Evolutionary conservation across 2,329 filamentous ascomycete genomes (phyloP).

Genomic region (Pseudogymnoascus sp.): DNA sequence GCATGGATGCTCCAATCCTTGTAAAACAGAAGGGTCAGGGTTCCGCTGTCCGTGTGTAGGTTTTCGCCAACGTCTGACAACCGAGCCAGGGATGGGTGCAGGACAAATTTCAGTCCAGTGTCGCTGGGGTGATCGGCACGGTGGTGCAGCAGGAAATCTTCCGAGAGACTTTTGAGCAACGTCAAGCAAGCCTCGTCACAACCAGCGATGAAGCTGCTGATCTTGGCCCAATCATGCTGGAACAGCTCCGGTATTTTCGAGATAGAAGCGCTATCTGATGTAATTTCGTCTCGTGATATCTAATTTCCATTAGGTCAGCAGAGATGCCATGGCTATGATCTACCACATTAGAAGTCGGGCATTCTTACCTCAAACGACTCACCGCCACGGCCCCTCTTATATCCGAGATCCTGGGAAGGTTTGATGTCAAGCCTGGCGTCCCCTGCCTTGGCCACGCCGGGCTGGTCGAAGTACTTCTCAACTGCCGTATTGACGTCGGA

Average conservation of each 20-base stretch:
- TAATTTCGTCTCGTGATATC: conserved; percentile 20
- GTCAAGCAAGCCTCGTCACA: conserved; percentile 19
- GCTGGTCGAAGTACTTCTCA: conserved; percentile 20
- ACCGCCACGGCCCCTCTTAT: conserved; percentile 16
- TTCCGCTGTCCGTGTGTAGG: conserved; percentile 25
- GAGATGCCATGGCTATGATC: background rate
- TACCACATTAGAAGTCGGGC: background rate
- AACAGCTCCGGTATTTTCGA: conserved; percentile 15
- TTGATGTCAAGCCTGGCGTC: conserved; percentile 19
- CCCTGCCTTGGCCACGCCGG: conserved; percentile 16
- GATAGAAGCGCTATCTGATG: conserved; percentile 3
- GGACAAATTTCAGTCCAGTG: conserved; percentile 23
- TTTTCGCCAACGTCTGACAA: conserved; percentile 17
- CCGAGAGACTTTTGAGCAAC: conserved; percentile 16
- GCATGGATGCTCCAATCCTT: conserved; percentile 20
- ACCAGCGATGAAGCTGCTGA: conserved; percentile 17
- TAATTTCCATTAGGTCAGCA: conserved; percentile 14
- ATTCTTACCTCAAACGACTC: conserved; percentile 20
- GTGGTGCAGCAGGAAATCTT: conserved; percentile 19
- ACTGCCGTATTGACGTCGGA: conserved; percentile 16
- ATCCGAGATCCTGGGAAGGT: conserved; percentile 20
- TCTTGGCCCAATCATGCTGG: conserved; percentile 17
- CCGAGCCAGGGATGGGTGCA: conserved; percentile 19
- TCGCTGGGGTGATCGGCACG: conserved; percentile 21
- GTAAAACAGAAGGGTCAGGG: conserved; percentile 25